Evolutionary conservation across 208 protist genomes (phyloP), one percentile per base, ranked within the genome.

Genomic region (Crithidia acanthocephali): DNA sequence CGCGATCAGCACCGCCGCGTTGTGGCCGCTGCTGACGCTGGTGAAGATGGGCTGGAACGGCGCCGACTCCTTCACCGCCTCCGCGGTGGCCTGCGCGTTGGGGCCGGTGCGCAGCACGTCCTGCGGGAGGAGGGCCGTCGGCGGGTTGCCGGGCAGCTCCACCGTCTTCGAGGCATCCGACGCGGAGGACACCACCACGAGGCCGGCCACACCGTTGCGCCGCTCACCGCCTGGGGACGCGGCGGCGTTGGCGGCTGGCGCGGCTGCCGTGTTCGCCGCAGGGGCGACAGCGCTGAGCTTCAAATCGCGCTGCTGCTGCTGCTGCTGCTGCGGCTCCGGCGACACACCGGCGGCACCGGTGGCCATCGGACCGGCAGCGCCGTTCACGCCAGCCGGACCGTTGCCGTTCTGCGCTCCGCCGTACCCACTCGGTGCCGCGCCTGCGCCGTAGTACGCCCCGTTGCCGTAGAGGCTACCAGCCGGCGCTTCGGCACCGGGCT

Each of bases 11-110:
- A 91, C 35, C 20, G 82, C 72, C 5, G 65, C 35, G 71, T 91
- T 87, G 74, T 91, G 85, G 47, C 85, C 80, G 25, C 59, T 60
- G n/a, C 57, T 59, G n/a, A 85, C 74, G 65, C 84, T 77, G 50
- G 60, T 47, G 47, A 72, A 65, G 22, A 84, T 0, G 5, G 23
- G 33, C 20, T 48, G 47, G 53, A 51, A 79, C 47, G 52, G 27
- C 27, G 62, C 10, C 1, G 33, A 27, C 42, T 63, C 42, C 63
- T 57, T 66, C 0, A 74, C 16, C 22, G 28, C 68, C 23, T 27
- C 37, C 6, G 69, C 66, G 5, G 69, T 63, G 37, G 55, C 44
- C 0, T 16, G 8, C 20, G 75, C 56, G 61, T 74, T 40, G 16
- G 68, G 22, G 20, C 68, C 75, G 22, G 62, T 65, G 52, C 75